phyloP scores from a whole-genome alignment of 75 land plant species.

The Pinus albicaulis region DNA sequence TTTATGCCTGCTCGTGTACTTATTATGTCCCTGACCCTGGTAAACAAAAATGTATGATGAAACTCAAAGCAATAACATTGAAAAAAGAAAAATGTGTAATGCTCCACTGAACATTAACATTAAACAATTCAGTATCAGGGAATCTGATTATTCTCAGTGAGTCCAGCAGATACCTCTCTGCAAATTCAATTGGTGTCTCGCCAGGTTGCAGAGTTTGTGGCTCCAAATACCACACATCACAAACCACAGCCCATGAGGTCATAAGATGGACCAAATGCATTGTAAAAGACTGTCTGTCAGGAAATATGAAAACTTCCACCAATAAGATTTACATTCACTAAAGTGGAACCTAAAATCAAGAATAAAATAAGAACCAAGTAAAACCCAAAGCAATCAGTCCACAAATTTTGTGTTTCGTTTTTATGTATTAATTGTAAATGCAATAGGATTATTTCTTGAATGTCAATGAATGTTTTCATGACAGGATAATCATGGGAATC shows the following conservation, averaged over 20 bases:
- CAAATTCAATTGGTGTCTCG: slow-evolving; percentile 94
- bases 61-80: not conserved
- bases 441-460: not conserved
- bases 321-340: not conserved
- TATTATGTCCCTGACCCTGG: slow-evolving; percentile 94
- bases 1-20: slow-evolving; percentile 87
- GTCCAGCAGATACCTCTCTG: slow-evolving; percentile 75
- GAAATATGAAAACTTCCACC: not conserved
- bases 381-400: not conserved
- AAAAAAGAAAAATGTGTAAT: not conserved
- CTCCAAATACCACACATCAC: slow-evolving; percentile 97
- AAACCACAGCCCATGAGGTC: slow-evolving; percentile 99
- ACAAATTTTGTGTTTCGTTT: not conserved
- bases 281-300: slow-evolving; percentile 90
- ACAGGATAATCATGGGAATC: not conserved
- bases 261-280: slow-evolving; percentile 89
- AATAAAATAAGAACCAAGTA: not conserved
- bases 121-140: not conserved
- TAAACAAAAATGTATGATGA: not conserved
- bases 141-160: not conserved
- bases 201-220: slow-evolving; percentile 83
- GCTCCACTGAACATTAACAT: not conserved
- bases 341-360: not conserved
- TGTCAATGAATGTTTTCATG: not conserved
- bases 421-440: not conserved